Percentiles rank a stretch among this genome's conserved stretches.
Evolutionary conservation across 495 filamentous ascomycete genomes (phyloP).

Genomic region (Xylaria acuta): DNA sequence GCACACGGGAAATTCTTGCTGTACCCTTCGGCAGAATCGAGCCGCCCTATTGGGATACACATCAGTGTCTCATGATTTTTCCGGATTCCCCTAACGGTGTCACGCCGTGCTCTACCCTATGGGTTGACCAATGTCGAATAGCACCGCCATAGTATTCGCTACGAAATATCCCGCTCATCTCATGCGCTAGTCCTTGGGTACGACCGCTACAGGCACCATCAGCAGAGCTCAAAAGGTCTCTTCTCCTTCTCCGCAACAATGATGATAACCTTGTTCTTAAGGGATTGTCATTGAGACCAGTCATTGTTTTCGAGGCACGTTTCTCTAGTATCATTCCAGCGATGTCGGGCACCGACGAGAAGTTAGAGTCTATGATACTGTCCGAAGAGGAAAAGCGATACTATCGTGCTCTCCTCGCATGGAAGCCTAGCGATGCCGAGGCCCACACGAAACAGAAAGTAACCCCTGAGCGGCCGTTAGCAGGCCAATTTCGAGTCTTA

Average conservation of each 20-base stretch:
- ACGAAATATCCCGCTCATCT: conserved; percentile 7
- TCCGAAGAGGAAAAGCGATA: conserved; percentile 52
- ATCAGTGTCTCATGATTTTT: conserved; percentile 23
- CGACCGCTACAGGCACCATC: conserved; percentile 8
- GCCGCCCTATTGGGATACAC: conserved; percentile 25
- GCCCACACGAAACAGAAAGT: conserved; percentile 22
- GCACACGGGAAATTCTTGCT: background rate
- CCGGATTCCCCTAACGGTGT: conserved; percentile 21
- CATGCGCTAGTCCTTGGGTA: background rate
- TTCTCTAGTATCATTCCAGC: background rate
- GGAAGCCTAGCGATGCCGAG: conserved; percentile 41
- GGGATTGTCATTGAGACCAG: background rate
- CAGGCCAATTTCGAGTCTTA: conserved; percentile 48
- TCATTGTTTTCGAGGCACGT: background rate
- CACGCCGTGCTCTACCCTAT: conserved; percentile 8
- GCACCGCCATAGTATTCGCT: conserved; percentile 1
- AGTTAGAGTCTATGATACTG: conserved; percentile 41
- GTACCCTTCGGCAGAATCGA: conserved; percentile 24
- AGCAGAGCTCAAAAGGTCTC: background rate
- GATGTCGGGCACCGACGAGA: conserved; percentile 12
- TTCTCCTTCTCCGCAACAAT: background rate
- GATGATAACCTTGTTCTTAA: background rate
- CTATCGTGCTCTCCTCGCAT: conserved; percentile 49
- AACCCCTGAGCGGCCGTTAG: conserved; percentile 29
- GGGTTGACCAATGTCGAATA: conserved; percentile 10